Conservation (phyloP, 768 basidiomycete species). For the Candolleomyces efflorescens region DNA sequence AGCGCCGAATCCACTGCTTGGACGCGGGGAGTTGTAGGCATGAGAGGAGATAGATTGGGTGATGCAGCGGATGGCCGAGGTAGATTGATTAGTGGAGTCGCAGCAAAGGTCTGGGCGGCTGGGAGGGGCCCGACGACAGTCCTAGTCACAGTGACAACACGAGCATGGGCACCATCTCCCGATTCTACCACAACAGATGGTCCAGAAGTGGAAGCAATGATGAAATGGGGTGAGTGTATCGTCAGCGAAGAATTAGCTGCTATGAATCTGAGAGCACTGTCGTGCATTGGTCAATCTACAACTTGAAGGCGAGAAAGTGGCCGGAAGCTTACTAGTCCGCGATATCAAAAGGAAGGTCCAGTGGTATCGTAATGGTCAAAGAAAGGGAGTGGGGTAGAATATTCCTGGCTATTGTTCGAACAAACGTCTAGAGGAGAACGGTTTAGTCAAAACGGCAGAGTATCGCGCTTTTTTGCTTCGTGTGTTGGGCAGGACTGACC, state of each 20-base stretch:
- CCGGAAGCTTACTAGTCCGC: slow-evolving; percentile 25
- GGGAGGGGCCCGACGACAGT: not conserved
- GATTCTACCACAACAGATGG: not conserved
- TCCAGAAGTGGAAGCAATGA: slow-evolving; percentile 25
- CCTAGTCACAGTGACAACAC: not conserved
- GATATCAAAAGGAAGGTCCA: slow-evolving; percentile 18
- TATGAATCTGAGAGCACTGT: slow-evolving; percentile 32
- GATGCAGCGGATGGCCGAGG: not conserved
- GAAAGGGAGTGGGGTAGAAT: slow-evolving; percentile 32
- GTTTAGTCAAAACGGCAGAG: not conserved
- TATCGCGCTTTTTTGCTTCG: not conserved
- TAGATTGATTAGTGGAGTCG: not conserved
- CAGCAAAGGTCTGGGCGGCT: not conserved
- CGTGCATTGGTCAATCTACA: not conserved
- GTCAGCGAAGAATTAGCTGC: slow-evolving; percentile 23
- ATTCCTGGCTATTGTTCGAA: slow-evolving; percentile 39
- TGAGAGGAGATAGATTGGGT: not conserved
- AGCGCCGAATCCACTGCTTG: not conserved
- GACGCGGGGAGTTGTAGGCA: not conserved
- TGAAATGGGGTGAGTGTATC: slow-evolving; percentile 51
- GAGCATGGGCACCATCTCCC: not conserved
- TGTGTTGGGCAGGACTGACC: slow-evolving; percentile 25
- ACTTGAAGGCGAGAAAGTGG: not conserved
- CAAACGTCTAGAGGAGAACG: slow-evolving; percentile 27
- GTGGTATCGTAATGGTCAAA: slow-evolving; percentile 30